A percentile compares a stretch with the other conserved stretches of the same genome.
These are phyloP conservation scores for Fraxinus sp. DNA, from an alignment of 305 asterid species.

Conservation along the genomic window DNA sequence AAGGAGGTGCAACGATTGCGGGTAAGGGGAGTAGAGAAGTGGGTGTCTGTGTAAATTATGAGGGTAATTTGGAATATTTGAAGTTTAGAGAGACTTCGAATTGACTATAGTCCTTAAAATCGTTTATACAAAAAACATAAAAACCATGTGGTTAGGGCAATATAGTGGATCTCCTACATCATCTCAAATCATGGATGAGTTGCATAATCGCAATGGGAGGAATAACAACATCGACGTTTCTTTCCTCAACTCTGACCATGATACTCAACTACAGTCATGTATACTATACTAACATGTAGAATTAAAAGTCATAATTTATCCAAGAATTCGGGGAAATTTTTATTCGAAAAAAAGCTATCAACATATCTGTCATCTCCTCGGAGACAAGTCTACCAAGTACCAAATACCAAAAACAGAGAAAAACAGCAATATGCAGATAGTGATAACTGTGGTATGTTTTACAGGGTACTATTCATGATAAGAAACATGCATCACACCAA, in stretches of 20 bases:
- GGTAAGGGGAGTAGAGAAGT: not conserved
- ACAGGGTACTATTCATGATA: not conserved
- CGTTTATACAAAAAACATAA: not conserved
- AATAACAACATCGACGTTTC: not conserved
- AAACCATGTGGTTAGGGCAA: not conserved
- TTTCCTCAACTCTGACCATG: not conserved
- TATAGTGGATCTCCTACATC: not conserved
- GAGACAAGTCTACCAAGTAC: not conserved
- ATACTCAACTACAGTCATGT: not conserved
- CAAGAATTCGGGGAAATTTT: not conserved
- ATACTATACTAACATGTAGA: not conserved
- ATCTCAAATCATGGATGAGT: not conserved
- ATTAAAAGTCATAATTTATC: not conserved
- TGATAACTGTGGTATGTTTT: not conserved
- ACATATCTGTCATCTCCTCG: not conserved
- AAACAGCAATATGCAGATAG: not conserved
- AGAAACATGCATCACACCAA: conserved; percentile 6
- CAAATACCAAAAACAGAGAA: not conserved
- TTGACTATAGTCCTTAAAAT: not conserved
- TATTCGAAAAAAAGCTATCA: not conserved
- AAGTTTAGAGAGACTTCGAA: not conserved
- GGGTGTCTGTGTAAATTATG: not conserved
- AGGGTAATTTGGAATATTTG: not conserved
- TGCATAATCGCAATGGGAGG: not conserved
- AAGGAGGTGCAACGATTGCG: not conserved